A percentile compares a stretch with the other conserved stretches of the same genome.
These are phyloP conservation scores for Melaleuca alternifolia DNA, from an alignment of 345 rosid species.

Conservation along the genomic window DNA sequence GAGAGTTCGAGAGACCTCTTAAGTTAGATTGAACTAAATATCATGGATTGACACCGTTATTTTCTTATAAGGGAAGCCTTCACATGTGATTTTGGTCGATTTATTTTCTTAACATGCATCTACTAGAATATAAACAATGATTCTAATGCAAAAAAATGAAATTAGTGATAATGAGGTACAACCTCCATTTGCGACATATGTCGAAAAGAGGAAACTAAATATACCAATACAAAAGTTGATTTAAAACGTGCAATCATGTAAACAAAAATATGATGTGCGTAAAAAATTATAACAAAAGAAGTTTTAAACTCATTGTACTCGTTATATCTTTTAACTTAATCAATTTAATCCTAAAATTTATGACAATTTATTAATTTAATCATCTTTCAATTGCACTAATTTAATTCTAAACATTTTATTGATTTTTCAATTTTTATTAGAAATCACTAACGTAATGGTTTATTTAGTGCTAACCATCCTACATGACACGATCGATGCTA, in stretches of 20 bases:
- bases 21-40: background rate
- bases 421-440: too few relatives aligned
- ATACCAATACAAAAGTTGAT: too few relatives aligned
- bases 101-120: too few relatives aligned
- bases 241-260: background rate
- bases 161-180: too few relatives aligned
- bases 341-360: background rate
- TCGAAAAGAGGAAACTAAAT: background rate
- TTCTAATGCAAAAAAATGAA: background rate
- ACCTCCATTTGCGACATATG: background rate
- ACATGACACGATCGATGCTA: accelerated
- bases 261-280: background rate
- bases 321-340: accelerated
- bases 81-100: background rate
- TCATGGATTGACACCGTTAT: background rate
- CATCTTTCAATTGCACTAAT: too few relatives aligned
- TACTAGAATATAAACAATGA: too few relatives aligned
- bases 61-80: background rate
- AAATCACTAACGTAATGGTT: too few relatives aligned
- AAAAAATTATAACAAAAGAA: too few relatives aligned
- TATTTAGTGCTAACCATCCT: accelerated
- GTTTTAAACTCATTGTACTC: accelerated
- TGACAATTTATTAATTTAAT: too few relatives aligned
- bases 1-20: background rate
- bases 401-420: too few relatives aligned